Evolutionary conservation across 2,329 filamentous ascomycete genomes (phyloP).

Genomic region (Fusarium dlaminii): DNA sequence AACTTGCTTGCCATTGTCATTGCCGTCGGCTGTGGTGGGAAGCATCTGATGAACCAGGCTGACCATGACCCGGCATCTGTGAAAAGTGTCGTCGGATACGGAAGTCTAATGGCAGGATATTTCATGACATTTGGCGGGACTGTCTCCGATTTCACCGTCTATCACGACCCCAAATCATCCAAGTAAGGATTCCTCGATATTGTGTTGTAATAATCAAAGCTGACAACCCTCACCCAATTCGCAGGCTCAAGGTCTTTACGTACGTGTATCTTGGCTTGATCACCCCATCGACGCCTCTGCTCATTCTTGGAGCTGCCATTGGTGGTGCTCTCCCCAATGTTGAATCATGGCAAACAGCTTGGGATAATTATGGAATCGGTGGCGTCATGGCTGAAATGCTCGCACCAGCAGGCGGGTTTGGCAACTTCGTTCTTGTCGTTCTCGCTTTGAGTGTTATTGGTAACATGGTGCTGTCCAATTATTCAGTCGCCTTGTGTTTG

Average conservation of each 20-base stretch:
- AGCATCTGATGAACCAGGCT: constrained; percentile 58
- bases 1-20: constrained; percentile 62
- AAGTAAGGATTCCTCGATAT: constrained; percentile 24
- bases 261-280: constrained; percentile 61
- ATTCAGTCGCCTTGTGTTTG: constrained; percentile 51
- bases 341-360: constrained; percentile 44
- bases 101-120: constrained; percentile 59
- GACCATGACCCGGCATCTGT: constrained; percentile 50
- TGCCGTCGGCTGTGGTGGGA: constrained; percentile 63
- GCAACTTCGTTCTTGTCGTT: constrained; percentile 49
- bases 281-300: constrained; percentile 45
- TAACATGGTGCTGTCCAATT: constrained; percentile 52
- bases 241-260: constrained; percentile 35
- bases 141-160: constrained; percentile 67
- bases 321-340: constrained; percentile 46
- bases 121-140: constrained; percentile 66
- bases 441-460: constrained; percentile 49
- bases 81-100: constrained; percentile 55
- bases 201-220: constrained; percentile 36
- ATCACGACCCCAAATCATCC: constrained; percentile 50
- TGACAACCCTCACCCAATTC: constrained; percentile 47
- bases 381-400: constrained; percentile 48
- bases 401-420: constrained; percentile 44
- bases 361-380: constrained; percentile 44
- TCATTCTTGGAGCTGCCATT: constrained; percentile 53